These are phyloP conservation scores for Beauveria pseudobassiana DNA, from an alignment of 2,329 filamentous ascomycete genomes.

Conservation along the genomic window DNA sequence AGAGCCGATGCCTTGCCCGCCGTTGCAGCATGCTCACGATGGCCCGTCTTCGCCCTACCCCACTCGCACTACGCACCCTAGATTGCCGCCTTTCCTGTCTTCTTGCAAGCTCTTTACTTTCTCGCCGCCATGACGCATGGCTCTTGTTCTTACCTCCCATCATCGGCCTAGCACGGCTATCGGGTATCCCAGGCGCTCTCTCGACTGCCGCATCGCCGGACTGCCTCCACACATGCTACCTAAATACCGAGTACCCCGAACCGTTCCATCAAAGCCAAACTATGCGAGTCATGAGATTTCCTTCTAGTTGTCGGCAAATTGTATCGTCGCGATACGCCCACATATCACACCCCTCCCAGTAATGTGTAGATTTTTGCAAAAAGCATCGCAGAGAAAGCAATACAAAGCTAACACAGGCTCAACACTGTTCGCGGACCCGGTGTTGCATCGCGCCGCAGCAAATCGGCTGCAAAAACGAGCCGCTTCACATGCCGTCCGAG, in stretches of 20 bases:
- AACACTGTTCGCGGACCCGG: neutral
- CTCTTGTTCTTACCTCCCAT: neutral
- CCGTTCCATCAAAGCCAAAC: neutral
- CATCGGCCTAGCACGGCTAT: slow-evolving; percentile 3
- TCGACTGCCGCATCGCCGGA: neutral
- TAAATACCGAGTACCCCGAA: neutral
- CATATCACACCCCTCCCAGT: neutral
- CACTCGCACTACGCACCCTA: neutral
- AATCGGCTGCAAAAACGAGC: neutral
- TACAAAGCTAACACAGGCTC: neutral
- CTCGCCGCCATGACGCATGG: neutral
- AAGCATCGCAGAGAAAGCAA: neutral
- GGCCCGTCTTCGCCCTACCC: neutral
- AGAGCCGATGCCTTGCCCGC: neutral
- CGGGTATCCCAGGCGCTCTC: neutral
- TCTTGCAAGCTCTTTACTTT: neutral
- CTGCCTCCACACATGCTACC: neutral
- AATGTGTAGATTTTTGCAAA: neutral
- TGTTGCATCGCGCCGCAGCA: neutral
- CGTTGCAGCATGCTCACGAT: neutral
- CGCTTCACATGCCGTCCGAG: neutral
- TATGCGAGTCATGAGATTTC: slow-evolving; percentile 1
- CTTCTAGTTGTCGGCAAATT: neutral
- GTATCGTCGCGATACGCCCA: neutral
- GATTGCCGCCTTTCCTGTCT: neutral